Evolutionary conservation across 345 rosid genomes (phyloP).

Genomic region (Moricandia arvensis): DNA sequence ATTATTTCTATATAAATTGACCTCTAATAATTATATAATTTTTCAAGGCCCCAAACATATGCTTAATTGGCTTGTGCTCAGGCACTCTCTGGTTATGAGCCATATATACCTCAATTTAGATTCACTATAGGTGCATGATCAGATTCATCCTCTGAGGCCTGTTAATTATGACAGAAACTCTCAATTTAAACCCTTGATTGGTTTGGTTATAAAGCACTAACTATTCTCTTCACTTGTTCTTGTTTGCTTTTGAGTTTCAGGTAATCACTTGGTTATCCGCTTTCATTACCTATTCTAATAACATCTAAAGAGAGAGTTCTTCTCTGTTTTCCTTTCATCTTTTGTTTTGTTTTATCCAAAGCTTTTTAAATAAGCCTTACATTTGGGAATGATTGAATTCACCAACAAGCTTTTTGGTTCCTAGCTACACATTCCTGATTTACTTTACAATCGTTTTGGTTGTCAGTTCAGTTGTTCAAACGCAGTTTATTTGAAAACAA

Average conservation of each 20-base stretch:
- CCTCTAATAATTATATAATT: too few species aligned
- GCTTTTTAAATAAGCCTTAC: background rate
- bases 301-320: conserved; percentile 26
- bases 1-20: too few species aligned
- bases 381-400: background rate
- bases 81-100: too few species aligned
- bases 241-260: conserved; percentile 16
- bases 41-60: too few species aligned
- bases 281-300: conserved; percentile 19
- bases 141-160: background rate
- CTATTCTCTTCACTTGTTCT: background rate
- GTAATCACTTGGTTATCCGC: conserved; percentile 16
- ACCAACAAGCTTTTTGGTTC: background rate
- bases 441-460: background rate
- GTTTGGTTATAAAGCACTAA: background rate
- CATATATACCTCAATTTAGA: background rate
- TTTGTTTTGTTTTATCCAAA: background rate
- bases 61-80: too few species aligned
- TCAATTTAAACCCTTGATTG: background rate
- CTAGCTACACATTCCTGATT: background rate
- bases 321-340: conserved; percentile 23
- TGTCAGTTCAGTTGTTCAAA: background rate
- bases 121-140: background rate
- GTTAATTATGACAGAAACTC: background rate
- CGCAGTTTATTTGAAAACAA: background rate